Evolutionary conservation across 225 moss, liverwort and hornwort species (phyloP).

Genomic region (Physcomitrellopsis africana): DNA sequence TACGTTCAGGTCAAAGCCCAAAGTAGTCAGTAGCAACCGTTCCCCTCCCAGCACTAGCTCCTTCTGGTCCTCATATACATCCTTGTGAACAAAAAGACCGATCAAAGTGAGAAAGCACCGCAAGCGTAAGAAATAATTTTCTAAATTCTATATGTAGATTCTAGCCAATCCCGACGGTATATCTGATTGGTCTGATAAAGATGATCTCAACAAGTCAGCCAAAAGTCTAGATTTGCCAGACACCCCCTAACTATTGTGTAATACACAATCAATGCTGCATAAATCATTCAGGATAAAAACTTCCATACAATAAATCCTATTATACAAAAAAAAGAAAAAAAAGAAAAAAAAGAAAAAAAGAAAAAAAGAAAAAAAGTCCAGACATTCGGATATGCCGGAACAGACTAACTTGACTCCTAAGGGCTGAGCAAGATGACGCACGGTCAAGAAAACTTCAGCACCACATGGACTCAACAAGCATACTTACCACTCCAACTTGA

Average conservation of each 20-base stretch:
- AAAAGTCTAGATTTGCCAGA: no score
- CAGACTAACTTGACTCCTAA: no score
- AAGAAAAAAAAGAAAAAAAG: no score
- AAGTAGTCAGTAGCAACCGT: constrained; percentile 80
- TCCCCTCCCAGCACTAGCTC: constrained; percentile 91
- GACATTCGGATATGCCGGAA: no score
- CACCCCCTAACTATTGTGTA: no score
- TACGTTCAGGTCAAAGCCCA: constrained; percentile 92
- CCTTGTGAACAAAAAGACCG: constrained; percentile 47
- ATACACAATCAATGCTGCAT: not conserved
- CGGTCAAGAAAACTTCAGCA: not conserved
- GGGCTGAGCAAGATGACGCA: no score
- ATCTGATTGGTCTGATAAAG: constrained; percentile 15
- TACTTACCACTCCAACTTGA: not conserved
- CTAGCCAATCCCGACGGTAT: constrained; percentile 20
- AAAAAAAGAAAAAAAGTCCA: no score
- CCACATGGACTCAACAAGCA: not conserved
- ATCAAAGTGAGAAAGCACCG: constrained; percentile 24
- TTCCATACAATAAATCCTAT: constrained; percentile 12
- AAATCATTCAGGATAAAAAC: constrained; percentile 14
- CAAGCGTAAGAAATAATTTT: constrained; percentile 6
- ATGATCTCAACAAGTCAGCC: no score
- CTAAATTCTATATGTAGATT: constrained; percentile 2
- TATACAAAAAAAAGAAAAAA: no score
- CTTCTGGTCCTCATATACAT: constrained; percentile 84